A percentile compares a stretch with the other conserved stretches of the same genome.
phyloP scores from a whole-genome alignment of 768 basidiomycete genomes.

The Mycena capillaripes region DNA sequence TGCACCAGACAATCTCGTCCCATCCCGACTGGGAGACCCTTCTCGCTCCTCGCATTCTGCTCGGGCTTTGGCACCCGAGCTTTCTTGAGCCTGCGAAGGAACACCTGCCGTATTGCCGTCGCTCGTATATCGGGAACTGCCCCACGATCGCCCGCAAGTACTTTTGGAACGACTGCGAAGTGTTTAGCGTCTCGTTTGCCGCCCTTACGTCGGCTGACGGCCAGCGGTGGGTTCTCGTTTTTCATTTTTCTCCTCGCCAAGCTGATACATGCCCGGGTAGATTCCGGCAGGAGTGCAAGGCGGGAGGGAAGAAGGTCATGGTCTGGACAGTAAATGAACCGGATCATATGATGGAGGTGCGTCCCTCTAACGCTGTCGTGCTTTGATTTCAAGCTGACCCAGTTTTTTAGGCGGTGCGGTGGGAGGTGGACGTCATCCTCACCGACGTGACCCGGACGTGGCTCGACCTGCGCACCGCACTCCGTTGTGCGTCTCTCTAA shows the following conservation, averaged over 20 bases:
- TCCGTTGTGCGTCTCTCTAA: conserved; percentile 63
- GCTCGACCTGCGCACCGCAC: conserved; percentile 71
- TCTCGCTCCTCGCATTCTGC: conserved; percentile 84
- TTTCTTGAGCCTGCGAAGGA: conserved; percentile 85
- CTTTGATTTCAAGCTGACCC: not conserved
- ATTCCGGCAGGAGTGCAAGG: conserved; percentile 86
- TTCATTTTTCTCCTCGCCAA: conserved; percentile 3
- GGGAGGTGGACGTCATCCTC: conserved; percentile 84
- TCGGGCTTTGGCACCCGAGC: conserved; percentile 93
- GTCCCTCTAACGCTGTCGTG: conserved; percentile 43
- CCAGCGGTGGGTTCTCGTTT: conserved; percentile 60
- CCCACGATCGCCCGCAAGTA: conserved; percentile 81
- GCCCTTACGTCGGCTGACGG: conserved; percentile 82
- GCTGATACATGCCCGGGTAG: conserved; percentile 49
- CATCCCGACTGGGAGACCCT: conserved; percentile 80
- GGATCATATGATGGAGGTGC: conserved; percentile 90
- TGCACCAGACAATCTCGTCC: conserved; percentile 75
- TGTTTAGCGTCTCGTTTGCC: conserved; percentile 88
- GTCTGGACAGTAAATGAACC: conserved; percentile 98
- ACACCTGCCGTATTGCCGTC: conserved; percentile 84
- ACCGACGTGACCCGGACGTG: conserved; percentile 82
- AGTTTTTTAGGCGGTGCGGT: conserved; percentile 76
- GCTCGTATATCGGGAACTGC: conserved; percentile 88
- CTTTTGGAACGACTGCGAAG: conserved; percentile 91
- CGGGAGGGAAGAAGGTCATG: conserved; percentile 85